These are phyloP conservation scores for Raphanus raphanistrum DNA, from an alignment of 345 rosid species.

Conservation along the genomic window DNA sequence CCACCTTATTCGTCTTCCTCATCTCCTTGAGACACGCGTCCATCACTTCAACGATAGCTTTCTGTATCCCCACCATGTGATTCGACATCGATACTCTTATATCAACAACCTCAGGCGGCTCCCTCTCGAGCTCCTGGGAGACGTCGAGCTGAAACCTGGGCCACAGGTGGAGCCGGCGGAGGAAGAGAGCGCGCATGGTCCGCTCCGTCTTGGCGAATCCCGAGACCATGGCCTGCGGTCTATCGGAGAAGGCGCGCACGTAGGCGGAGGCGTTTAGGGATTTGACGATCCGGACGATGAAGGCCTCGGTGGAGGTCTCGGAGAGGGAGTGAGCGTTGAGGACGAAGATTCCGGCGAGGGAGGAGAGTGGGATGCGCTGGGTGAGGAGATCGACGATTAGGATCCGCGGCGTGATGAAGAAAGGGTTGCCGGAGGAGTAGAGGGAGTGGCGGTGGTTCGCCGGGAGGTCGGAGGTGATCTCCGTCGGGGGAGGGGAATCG, in stretches of 20 bases:
- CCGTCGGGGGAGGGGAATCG: conserved; percentile 47
- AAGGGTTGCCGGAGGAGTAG: conserved; percentile 69
- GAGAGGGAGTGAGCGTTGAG: conserved; percentile 67
- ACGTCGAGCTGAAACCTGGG: conserved; percentile 97
- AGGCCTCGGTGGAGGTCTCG: conserved; percentile 90
- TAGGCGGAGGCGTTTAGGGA: conserved; percentile 47
- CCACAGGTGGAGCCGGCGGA: conserved; percentile 76
- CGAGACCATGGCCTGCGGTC: conserved; percentile 81
- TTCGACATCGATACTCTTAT: conserved; percentile 81
- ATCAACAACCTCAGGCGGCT: conserved; percentile 86
- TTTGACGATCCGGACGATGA: conserved; percentile 77
- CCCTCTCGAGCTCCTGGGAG: conserved; percentile 78
- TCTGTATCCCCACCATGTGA: conserved; percentile 87
- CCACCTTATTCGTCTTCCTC: conserved; percentile 94
- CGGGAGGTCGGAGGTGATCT: conserved; percentile 84
- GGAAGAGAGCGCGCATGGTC: conserved; percentile 70
- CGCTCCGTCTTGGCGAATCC: conserved; percentile 95
- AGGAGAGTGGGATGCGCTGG: conserved; percentile 57
- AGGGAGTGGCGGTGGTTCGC: conserved; percentile 70
- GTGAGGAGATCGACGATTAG: conserved; percentile 85
- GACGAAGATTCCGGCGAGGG: conserved; percentile 62
- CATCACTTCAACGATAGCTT: conserved; percentile 83
- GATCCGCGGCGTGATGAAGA: conserved; percentile 81
- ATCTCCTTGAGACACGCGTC: conserved; percentile 96
- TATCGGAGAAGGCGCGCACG: conserved; percentile 75